phyloP scores from a whole-genome alignment of 306 rosid genomes.

The Vigna angularis region DNA sequence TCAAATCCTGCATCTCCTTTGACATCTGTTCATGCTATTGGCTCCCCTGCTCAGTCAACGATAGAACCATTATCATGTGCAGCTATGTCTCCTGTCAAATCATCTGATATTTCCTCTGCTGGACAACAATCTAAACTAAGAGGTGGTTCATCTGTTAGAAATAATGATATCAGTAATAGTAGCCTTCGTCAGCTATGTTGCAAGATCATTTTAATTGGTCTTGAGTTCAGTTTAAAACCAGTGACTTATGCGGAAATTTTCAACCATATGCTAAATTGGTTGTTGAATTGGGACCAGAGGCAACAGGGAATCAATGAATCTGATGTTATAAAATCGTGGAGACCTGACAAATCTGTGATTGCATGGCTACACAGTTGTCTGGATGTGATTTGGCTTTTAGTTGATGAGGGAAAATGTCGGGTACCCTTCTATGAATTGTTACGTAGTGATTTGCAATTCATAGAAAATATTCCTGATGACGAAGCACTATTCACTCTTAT shows the following conservation, averaged over 20 bases:
- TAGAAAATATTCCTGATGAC: slow-evolving; percentile 94
- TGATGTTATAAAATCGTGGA: slow-evolving; percentile 66
- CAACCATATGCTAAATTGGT: slow-evolving; percentile 92
- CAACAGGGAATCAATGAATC: slow-evolving; percentile 77
- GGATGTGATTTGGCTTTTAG: slow-evolving; percentile 98
- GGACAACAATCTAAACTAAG: slow-evolving; percentile 67
- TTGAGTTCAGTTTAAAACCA: slow-evolving; percentile 79
- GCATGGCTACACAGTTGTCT: slow-evolving; percentile 98
- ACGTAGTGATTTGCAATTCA: slow-evolving; percentile 90
- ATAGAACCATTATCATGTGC: slow-evolving; percentile 70
- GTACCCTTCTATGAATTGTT: slow-evolving; percentile 96
- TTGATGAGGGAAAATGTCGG: slow-evolving; percentile 90
- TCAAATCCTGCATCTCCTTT: slow-evolving; percentile 94
- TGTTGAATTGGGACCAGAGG: slow-evolving; percentile 95
- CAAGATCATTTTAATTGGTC: slow-evolving; percentile 90
- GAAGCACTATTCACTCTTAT: slow-evolving; percentile 92
- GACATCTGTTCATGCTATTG: slow-evolving; percentile 81
- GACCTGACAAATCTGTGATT: slow-evolving; percentile 82
- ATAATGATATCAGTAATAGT: slow-evolving; percentile 83
- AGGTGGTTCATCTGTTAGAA: slow-evolving; percentile 65
- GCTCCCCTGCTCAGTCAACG: slow-evolving; percentile 82
- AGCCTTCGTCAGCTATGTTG: slow-evolving; percentile 98
- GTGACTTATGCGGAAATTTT: slow-evolving; percentile 81
- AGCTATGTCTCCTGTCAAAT: slow-evolving; percentile 80
- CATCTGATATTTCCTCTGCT: slow-evolving; percentile 68